Percentiles rank a stretch among this genome's conserved stretches.
Evolutionary conservation across 768 basidiomycete species (phyloP).

Genomic region (Ramaria sp.): DNA sequence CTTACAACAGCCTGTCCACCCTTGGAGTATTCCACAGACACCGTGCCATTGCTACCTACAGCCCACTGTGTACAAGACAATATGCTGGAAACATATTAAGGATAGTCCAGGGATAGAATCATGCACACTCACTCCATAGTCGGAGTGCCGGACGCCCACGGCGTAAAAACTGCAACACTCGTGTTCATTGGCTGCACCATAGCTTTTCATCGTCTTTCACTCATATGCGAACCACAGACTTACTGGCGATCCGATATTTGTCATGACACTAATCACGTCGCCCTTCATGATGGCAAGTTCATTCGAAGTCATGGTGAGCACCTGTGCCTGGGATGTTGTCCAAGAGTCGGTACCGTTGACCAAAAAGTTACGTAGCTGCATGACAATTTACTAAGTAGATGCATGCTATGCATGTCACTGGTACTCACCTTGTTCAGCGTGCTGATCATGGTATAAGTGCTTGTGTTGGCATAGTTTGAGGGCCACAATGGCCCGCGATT

Average conservation of each 20-base stretch:
- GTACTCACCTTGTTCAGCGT: constrained; percentile 44
- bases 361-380: constrained; percentile 54
- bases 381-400: neutral
- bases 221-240: constrained; percentile 12
- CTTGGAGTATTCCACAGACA: constrained; percentile 50
- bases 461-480: constrained; percentile 49
- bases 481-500: constrained; percentile 75
- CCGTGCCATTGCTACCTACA: constrained; percentile 52
- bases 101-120: neutral
- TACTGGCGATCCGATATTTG: constrained; percentile 69
- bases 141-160: constrained; percentile 36
- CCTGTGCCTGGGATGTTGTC: constrained; percentile 38
- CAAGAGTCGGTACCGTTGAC: constrained; percentile 37
- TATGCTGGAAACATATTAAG: constrained; percentile 28
- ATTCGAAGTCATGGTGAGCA: constrained; percentile 38
- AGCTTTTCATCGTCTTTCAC: neutral
- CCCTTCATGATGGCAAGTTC: constrained; percentile 62
- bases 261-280: constrained; percentile 47
- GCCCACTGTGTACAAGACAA: constrained; percentile 57
- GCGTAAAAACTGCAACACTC: constrained; percentile 48
- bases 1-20: constrained; percentile 50
- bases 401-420: neutral
- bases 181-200: constrained; percentile 40
- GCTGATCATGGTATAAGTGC: constrained; percentile 45
- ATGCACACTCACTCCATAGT: constrained; percentile 41